Percentiles rank a stretch among this genome's conserved stretches.
phyloP scores from a whole-genome alignment of 2,329 filamentous ascomycete genomes.

The Tolypocladium tundrense region DNA sequence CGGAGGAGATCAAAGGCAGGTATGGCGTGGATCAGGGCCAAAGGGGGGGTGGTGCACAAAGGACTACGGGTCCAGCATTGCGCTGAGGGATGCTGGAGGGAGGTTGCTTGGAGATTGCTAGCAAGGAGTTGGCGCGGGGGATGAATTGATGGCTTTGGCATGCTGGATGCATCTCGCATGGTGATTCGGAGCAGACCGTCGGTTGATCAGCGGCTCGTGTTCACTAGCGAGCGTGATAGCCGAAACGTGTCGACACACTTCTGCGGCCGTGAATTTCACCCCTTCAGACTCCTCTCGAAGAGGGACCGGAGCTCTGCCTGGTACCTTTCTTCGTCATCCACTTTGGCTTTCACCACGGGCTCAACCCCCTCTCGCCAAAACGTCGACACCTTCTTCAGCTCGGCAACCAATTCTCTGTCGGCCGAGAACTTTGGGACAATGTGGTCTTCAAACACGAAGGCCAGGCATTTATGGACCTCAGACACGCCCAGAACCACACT shows the following conservation, averaged over 20 bases:
- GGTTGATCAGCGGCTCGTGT: background rate
- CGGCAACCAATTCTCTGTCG: conserved; percentile 3
- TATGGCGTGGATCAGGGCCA: background rate
- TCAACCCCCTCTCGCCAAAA: conserved; percentile 7
- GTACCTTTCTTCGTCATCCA: conserved; percentile 8
- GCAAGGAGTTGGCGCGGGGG: background rate
- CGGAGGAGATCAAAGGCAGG: background rate
- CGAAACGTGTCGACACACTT: no score
- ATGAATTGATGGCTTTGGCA: background rate
- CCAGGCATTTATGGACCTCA: conserved; percentile 10
- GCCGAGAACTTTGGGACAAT: conserved; percentile 8
- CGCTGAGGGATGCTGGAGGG: background rate
- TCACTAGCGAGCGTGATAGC: background rate
- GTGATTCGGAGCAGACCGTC: background rate
- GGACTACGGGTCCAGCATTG: no score
- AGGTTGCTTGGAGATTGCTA: background rate
- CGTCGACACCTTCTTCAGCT: conserved; percentile 6
- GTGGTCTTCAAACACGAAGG: conserved; percentile 11
- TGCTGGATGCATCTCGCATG: background rate
- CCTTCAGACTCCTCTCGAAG: background rate
- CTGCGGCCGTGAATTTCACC: no score
- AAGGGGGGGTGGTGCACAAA: background rate
- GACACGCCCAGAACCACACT: conserved; percentile 12
- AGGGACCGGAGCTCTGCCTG: conserved; percentile 5
- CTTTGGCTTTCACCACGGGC: conserved; percentile 5